These are phyloP conservation scores for Fusarium sterilihyphosum DNA, from an alignment of 2,329 filamentous ascomycete species.

Conservation along the genomic window DNA sequence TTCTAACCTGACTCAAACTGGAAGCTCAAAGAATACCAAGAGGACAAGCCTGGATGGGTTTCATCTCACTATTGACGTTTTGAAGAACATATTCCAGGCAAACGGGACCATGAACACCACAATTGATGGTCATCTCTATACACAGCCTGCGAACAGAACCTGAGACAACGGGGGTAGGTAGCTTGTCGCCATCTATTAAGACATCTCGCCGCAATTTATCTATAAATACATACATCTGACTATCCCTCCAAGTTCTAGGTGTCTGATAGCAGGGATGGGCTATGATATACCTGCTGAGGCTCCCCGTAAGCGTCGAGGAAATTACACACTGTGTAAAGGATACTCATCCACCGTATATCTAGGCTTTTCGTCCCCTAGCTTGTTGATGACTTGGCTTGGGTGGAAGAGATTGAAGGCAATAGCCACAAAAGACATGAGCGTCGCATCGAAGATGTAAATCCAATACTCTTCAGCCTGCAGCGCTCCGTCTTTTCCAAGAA, in stretches of 20 bases:
- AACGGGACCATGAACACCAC: slow-evolving; percentile 16
- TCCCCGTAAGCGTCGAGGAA: background rate
- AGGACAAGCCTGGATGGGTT: slow-evolving; percentile 43
- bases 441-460: slow-evolving; percentile 51
- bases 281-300: too few species aligned
- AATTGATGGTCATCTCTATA: background rate
- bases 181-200: background rate
- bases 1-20: slow-evolving; percentile 50
- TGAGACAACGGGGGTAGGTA: background rate
- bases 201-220: background rate
- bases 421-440: slow-evolving; percentile 45
- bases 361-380: slow-evolving; percentile 4
- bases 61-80: slow-evolving; percentile 7
- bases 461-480: slow-evolving; percentile 48
- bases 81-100: slow-evolving; percentile 14
- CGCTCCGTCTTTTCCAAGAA: slow-evolving; percentile 46
- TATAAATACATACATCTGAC: background rate
- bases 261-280: background rate
- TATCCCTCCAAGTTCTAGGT: too few species aligned
- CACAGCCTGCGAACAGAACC: background rate
- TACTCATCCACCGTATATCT: background rate
- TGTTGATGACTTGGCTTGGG: slow-evolving; percentile 33
- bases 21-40: slow-evolving; percentile 47
- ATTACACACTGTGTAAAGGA: background rate
- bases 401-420: slow-evolving; percentile 40